phyloP scores from a whole-genome alignment of 805 yeast species.

The Candida berthetii region DNA sequence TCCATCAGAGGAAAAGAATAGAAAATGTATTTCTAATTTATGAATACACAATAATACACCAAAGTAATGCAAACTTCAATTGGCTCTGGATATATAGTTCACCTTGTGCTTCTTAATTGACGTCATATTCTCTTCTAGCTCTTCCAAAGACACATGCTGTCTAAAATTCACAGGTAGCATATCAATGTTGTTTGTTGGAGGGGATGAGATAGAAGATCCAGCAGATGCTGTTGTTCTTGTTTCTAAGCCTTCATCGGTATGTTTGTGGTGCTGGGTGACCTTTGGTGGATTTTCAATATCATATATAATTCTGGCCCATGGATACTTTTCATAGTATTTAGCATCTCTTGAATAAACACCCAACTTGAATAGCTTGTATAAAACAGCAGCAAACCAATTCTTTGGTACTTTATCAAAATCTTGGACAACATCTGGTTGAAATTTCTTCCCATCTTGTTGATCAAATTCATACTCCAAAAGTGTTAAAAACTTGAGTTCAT shows the following conservation, averaged over 20 bases:
- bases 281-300: conserved; percentile 7
- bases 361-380: conserved; percentile 4
- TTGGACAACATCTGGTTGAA: conserved; percentile 3
- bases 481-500: conserved; percentile 14
- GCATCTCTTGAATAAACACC: conserved; percentile 4
- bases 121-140: background rate
- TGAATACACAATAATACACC: conserved; percentile 1
- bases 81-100: background rate
- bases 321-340: conserved; percentile 5
- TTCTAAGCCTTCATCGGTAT: too few species aligned
- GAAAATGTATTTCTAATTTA: background rate
- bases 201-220: background rate
- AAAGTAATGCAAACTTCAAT: background rate
- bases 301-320: conserved; percentile 14
- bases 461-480: conserved; percentile 16
- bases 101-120: background rate
- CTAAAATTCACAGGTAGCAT: background rate
- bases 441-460: conserved; percentile 1
- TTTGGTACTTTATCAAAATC: background rate
- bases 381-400: background rate
- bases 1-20: too few species aligned
- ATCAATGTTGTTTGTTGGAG: background rate
- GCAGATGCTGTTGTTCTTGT: background rate
- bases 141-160: background rate
- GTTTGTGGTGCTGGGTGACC: background rate